Evolutionary conservation across 345 rosid species (phyloP).

Genomic region (Sonneratia caseolaris): DNA sequence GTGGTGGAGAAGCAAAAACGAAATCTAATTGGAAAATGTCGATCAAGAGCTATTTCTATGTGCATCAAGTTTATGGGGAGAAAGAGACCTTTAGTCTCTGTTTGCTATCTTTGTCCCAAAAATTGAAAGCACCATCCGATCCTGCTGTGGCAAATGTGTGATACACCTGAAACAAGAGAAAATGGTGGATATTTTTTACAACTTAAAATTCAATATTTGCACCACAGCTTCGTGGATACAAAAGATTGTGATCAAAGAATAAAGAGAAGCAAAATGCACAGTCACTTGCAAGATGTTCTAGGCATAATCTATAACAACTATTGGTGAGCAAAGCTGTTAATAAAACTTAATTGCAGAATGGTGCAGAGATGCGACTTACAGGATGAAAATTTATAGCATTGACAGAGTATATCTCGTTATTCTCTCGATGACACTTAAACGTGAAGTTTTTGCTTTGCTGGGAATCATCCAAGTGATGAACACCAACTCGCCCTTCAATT

Average conservation of each 20-base stretch:
- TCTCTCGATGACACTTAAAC: slow-evolving; percentile 93
- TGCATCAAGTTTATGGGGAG: neutral
- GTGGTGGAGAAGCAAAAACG: neutral
- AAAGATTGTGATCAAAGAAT: neutral
- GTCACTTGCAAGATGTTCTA: neutral
- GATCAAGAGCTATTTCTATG: neutral
- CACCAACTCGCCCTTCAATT: slow-evolving; percentile 95
- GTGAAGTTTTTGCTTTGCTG: slow-evolving; percentile 81
- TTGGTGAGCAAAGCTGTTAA: neutral
- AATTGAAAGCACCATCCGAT: slow-evolving; percentile 92
- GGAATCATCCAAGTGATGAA: slow-evolving; percentile 90
- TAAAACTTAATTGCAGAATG: neutral
- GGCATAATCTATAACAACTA: neutral
- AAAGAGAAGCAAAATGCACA: neutral
- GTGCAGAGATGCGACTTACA: slow-evolving; percentile 32
- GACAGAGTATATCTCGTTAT: slow-evolving; percentile 77
- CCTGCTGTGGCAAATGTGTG: slow-evolving; percentile 99
- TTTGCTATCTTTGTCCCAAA: slow-evolving; percentile 99
- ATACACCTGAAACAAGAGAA: slow-evolving; percentile 46
- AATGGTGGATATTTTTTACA: neutral
- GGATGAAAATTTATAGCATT: slow-evolving; percentile 94
- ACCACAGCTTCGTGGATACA: neutral
- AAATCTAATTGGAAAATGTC: neutral
- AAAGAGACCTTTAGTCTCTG: slow-evolving; percentile 81
- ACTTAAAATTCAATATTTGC: neutral